Evolutionary conservation across 495 filamentous ascomycete genomes (phyloP).

Genomic region (Mytilinidion resinicola): DNA sequence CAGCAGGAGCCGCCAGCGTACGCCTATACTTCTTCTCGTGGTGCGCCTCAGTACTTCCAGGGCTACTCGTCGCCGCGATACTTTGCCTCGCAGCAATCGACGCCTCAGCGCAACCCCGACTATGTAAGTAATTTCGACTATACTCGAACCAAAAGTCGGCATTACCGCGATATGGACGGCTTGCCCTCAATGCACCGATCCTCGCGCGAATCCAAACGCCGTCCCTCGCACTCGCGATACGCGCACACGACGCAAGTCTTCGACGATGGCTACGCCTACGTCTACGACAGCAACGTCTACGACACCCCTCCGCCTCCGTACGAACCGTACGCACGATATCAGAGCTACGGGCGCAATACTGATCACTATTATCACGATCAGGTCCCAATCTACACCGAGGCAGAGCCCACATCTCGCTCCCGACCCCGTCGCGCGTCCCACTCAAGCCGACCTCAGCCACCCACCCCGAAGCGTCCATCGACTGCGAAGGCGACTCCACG

Average conservation of each 20-base stretch:
- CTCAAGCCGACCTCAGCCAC: constrained; percentile 24
- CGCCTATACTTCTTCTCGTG: constrained; percentile 27
- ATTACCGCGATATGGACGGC: constrained; percentile 28
- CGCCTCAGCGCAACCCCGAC: constrained; percentile 36
- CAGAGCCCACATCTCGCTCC: constrained; percentile 23
- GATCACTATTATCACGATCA: constrained; percentile 33
- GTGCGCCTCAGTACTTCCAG: constrained; percentile 21
- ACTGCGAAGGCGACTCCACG: constrained; percentile 44
- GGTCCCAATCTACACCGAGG: constrained; percentile 37
- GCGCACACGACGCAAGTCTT: constrained; percentile 29
- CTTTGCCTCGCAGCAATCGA: constrained; percentile 29
- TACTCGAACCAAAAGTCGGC: constrained; percentile 25
- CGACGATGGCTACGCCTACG: constrained; percentile 18
- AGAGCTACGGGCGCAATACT: constrained; percentile 31
- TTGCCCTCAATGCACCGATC: constrained; percentile 25
- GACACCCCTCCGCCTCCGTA: constrained; percentile 38
- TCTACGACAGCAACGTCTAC: constrained; percentile 25
- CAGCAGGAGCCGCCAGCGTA: constrained; percentile 26
- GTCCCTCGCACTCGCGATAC: constrained; percentile 30
- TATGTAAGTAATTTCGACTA: constrained; percentile 40
- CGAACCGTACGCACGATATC: constrained; percentile 33
- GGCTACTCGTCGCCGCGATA: constrained; percentile 32
- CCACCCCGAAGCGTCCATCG: constrained; percentile 26
- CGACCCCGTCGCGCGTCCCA: constrained; percentile 37
- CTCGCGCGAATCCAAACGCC: constrained; percentile 30